These are phyloP conservation scores for Pseudonitzschia delicatissima DNA, from an alignment of 108 stramenopile genomes.

Conservation along the genomic window DNA sequence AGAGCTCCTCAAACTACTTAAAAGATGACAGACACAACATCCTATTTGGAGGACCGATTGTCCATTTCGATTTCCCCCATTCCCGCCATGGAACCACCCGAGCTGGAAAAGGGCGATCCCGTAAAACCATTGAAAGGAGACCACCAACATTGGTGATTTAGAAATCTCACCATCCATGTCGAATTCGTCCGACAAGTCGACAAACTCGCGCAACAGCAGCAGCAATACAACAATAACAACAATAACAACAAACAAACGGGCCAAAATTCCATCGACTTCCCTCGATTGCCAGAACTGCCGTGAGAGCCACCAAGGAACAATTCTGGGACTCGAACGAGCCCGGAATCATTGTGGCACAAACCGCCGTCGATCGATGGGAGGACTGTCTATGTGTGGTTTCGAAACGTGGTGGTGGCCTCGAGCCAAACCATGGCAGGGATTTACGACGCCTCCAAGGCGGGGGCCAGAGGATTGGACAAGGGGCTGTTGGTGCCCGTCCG, in stretches of 20 bases:
- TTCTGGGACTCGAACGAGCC: conserved; percentile 72
- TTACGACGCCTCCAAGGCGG: conserved; percentile 55
- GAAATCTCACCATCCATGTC: too few relatives aligned
- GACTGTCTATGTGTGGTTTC: conserved; percentile 39
- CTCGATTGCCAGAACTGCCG: conserved; percentile 25
- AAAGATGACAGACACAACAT: not conserved
- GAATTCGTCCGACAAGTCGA: too few relatives aligned
- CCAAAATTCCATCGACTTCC: conserved; percentile 4
- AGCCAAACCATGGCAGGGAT: conserved; percentile 32
- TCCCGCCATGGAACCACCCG: too few relatives aligned
- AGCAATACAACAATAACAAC: too few relatives aligned
- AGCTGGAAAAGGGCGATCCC: too few relatives aligned
- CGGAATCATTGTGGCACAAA: conserved; percentile 48
- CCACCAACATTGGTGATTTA: too few relatives aligned
- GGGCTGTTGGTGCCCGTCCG: conserved; percentile 56
- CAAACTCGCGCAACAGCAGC: too few relatives aligned
- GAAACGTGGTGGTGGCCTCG: conserved; percentile 29
- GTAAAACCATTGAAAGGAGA: too few relatives aligned
- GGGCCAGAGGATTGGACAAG: conserved; percentile 46
- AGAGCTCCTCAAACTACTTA: not conserved
- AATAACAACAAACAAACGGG: not conserved
- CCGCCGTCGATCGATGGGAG: conserved; percentile 67
- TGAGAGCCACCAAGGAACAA: conserved; percentile 42
- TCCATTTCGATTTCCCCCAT: not conserved
- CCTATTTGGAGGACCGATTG: not conserved